Percentiles rank a stretch among this genome's conserved stretches.
Conservation (phyloP, 208 protist species). For the Acanthamoeba triangularis region DNA sequence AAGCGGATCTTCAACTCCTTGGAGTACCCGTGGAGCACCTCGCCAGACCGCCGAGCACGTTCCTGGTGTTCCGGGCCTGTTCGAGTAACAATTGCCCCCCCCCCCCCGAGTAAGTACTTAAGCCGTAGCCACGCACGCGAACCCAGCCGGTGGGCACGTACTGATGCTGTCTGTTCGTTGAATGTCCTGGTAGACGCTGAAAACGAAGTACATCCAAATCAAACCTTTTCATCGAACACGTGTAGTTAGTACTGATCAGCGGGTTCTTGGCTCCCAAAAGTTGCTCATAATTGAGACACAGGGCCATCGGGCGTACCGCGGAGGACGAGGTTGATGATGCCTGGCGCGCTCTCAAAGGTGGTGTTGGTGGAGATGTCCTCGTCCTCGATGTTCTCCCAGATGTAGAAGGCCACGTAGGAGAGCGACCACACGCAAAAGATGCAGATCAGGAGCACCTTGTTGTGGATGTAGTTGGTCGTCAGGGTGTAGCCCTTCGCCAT, state of each 20-base stretch:
- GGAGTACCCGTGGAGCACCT: conserved; percentile 47
- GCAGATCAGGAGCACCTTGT: background rate
- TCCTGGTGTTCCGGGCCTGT: background rate
- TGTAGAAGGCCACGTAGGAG: conserved; percentile 40
- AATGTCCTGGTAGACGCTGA: background rate
- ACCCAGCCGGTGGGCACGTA: background rate
- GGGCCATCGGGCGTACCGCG: background rate
- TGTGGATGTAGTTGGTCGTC: conserved; percentile 26
- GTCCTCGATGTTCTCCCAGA: conserved; percentile 15
- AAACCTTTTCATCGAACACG: background rate
- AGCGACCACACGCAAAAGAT: conserved; percentile 24
- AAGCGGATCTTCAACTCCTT: conserved; percentile 18
- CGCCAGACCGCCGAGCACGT: background rate
- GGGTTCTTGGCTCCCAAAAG: too few species aligned
- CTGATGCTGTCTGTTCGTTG: background rate
- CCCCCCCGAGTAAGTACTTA: too few species aligned
- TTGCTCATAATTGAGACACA: too few species aligned
- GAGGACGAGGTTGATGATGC: conserved; percentile 36
- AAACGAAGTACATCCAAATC: conserved; percentile 7
- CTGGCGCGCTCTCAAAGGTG: conserved; percentile 12
- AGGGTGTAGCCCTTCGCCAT: conserved; percentile 9
- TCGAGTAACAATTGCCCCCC: too few species aligned
- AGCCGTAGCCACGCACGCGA: too few species aligned
- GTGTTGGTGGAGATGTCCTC: background rate
- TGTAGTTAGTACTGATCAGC: too few species aligned